phyloP scores from a whole-genome alignment of 495 filamentous ascomycete species.

The Aspergillus ostianus region DNA sequence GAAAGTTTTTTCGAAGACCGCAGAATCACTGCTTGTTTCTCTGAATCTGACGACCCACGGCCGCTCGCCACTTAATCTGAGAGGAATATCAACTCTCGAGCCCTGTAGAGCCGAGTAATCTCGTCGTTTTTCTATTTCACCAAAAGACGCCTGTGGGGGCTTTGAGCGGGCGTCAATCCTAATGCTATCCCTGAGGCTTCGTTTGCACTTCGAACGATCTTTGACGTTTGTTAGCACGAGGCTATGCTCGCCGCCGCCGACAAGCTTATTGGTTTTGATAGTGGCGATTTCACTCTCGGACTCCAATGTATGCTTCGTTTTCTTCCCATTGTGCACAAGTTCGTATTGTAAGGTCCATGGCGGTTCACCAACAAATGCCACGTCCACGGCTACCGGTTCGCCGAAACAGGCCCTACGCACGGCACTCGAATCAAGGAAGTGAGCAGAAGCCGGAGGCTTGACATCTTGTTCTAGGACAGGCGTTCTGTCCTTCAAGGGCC shows the following conservation, averaged over 20 bases:
- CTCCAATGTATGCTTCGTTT: constrained; percentile 62
- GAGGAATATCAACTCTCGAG: constrained; percentile 66
- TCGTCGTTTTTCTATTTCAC: constrained; percentile 72
- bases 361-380: constrained; percentile 73
- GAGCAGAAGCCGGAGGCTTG: constrained; percentile 83
- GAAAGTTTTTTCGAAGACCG: constrained; percentile 48
- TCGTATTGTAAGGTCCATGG: constrained; percentile 94
- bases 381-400: constrained; percentile 67
- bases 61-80: constrained; percentile 76
- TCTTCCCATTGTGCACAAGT: constrained; percentile 83
- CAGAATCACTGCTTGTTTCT: constrained; percentile 48
- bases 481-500: constrained; percentile 49
- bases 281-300: constrained; percentile 58
- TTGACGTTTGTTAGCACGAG: constrained; percentile 79
- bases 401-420: constrained; percentile 73
- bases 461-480: constrained; percentile 80
- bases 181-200: constrained; percentile 72
- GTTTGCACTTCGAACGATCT: constrained; percentile 82
- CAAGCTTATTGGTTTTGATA: constrained; percentile 71
- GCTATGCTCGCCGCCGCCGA: constrained; percentile 82
- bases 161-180: constrained; percentile 85
- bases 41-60: constrained; percentile 78
- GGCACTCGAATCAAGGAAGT: constrained; percentile 55
- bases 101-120: constrained; percentile 72
- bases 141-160: constrained; percentile 80